Percentiles rank a stretch among this genome's conserved stretches.
These are phyloP conservation scores for Solanum pimpinellifolium DNA, from an alignment of 257 asterid genomes.

Conservation along the genomic window DNA sequence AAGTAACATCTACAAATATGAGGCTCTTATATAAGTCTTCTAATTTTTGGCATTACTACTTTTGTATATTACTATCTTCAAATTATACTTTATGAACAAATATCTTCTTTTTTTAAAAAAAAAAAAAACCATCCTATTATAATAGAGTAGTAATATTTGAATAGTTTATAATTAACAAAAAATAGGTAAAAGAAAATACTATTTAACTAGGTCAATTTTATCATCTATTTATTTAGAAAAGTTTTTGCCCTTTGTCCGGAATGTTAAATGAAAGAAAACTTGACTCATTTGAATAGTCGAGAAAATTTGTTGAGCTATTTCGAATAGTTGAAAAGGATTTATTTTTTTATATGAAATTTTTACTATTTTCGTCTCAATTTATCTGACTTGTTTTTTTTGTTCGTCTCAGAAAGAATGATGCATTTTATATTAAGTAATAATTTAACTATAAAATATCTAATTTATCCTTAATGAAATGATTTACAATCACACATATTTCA, in stretches of 20 bases:
- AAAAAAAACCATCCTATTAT: background rate
- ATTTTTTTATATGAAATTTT: no score
- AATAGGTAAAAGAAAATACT: background rate
- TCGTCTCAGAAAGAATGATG: fast-evolving
- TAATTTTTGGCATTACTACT: background rate
- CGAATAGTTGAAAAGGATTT: no score
- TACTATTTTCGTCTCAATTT: fast-evolving
- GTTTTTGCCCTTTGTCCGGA: no score
- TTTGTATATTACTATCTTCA: background rate
- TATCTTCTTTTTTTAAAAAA: background rate
- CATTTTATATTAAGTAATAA: no score
- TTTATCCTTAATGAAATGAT: no score
- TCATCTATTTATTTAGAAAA: background rate
- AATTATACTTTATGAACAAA: background rate
- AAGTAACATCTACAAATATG: background rate
- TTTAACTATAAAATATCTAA: no score
- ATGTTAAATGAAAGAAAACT: no score
- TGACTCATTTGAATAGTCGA: background rate
- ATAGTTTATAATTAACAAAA: background rate
- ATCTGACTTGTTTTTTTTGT: no score
- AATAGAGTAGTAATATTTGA: background rate
- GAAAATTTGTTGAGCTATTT: no score
- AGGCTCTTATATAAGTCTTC: background rate
- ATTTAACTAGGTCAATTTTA: no score
- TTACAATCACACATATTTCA: no score